Evolutionary conservation across 176 grass and related monocot genomes (phyloP), one percentile per base, ranked within the genome.

Genomic region (Saccharum officinarum): DNA sequence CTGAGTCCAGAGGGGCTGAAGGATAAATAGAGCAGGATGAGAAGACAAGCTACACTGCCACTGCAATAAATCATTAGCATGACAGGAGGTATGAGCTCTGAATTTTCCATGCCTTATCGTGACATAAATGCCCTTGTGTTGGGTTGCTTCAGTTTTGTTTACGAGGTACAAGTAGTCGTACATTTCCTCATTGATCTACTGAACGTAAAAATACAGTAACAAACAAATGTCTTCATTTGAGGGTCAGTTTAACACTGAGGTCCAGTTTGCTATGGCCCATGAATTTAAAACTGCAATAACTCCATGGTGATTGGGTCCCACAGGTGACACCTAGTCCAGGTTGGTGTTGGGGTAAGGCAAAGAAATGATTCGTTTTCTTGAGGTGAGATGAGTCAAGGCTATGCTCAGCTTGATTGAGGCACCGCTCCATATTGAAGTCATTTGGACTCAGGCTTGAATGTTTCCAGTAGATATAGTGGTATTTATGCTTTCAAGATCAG

Each of bases 201-300:
- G 25, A 80, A 47, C 33, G 72, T 54, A 71, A 85, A 63, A 76
- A 63, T 47, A 71, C 68, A n/a, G 75, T 87, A 87, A 68, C 46
- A 74, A 67, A 16, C 79, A 86, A 40, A 57, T 83, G 57, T n/a
- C 79, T 90, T 78, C 34, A 67, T 80, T 78, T 83, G 80, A 76
- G 33, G 46, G 64, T 80, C 60, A 84, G 89, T 63, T 86, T 77
- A 72, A 62, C 83, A 78, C 37, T 40, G 14, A 71, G 74, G 76
- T 84, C 89, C 80, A 84, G 39, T 86, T 82, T 71, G 70, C 49
- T 68, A 64, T 87, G 89, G 80, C 89, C 89, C 85, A 80, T 26
- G 85, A 70, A 87, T 76, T 91, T 44, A 87, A 74, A 52, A 67
- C 76, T 17, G 49, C 76, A 84, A 83, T 87, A 87, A 90, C 74